Evolutionary conservation across 306 rosid species (phyloP), one percentile per base, ranked within the genome.

Genomic region (Cucumis melo): DNA sequence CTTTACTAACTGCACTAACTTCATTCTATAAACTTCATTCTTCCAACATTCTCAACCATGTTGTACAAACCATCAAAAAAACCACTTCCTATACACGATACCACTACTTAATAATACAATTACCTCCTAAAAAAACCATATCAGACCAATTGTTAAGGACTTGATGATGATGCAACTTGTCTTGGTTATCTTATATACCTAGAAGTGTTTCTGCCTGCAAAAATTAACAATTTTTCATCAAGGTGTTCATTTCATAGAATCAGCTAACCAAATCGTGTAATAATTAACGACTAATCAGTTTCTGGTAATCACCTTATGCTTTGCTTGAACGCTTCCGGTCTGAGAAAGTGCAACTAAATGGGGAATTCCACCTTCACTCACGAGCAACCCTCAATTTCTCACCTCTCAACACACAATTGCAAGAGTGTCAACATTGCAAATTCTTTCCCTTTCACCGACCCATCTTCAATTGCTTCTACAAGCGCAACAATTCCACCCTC

Each of bases 311-410:
- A 93, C 98, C 96, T 93, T 93, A 81, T 88, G 93, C 96, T 93
- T 93, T 61, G 97, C 93, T 79, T 91, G 84, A 83, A 77, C 85
- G 84, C 83, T 87, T 4, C 92, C 98, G 27, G 86, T 81, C 78
- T 93, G 98, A 1, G 98, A 93, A 79, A 93, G 98, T 50, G 97
- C 96, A 39, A 88, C 97, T 38, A 93, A 84, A 19, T 97, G 98
- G 10, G 98, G 97, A 29, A 93, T 93, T 34, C 92, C 98, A 24
- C 98, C 95, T 50, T 93, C 98, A 79, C 98, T 88, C 24, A 93
- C 97, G 57, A 93, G 94, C 81, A 91, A 77, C 36, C 93, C 97
- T 86, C 98, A 80, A 59, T 89, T 93, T 56, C 84, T 89, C 50
- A 89, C 86, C 83, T 84, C 21, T 93, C 97, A 64, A 77, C 85